Evolutionary conservation across 768 basidiomycete species (phyloP).

Genomic region (Pleurotus ostreatus): DNA sequence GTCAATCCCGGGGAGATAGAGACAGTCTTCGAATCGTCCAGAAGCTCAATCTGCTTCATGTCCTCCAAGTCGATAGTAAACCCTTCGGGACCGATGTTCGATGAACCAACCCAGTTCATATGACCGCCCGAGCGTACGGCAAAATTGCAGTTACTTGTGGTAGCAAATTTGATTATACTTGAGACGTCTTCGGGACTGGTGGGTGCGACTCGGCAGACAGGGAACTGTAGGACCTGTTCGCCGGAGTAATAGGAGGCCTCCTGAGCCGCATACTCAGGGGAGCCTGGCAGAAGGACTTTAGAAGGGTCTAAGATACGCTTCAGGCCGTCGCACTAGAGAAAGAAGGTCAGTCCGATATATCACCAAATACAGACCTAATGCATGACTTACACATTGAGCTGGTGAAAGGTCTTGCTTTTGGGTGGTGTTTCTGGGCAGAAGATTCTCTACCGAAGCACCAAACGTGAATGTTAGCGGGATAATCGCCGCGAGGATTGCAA

Average conservation of each 20-base stretch:
- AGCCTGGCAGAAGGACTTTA: not conserved
- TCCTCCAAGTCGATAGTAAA: constrained; percentile 11
- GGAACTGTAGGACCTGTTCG: not conserved
- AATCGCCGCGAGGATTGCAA: not conserved
- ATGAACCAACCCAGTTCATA: constrained; percentile 10
- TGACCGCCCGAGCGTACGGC: constrained; percentile 9
- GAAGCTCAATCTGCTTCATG: constrained; percentile 7
- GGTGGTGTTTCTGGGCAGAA: no score
- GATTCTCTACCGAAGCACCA: no score
- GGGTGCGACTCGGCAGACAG: constrained; percentile 6
- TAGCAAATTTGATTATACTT: not conserved
- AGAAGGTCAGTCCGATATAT: not conserved
- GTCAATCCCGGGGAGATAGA: constrained; percentile 9
- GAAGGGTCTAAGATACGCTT: not conserved
- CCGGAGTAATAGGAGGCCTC: constrained; percentile 1
- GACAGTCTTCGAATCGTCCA: constrained; percentile 4
- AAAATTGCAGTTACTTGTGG: not conserved
- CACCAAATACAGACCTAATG: not conserved
- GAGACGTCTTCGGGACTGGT: not conserved
- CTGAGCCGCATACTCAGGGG: not conserved
- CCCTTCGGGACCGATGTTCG: constrained; percentile 10
- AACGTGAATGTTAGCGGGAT: not conserved
- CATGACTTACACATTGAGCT: not conserved
- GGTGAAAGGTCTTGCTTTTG: not conserved
- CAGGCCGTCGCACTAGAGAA: not conserved